A percentile compares a stretch with the other conserved stretches of the same genome.
Conservation (phyloP, 2,329 filamentous ascomycete genomes). For the Pseudopyrenochaeta lycopersici region DNA sequence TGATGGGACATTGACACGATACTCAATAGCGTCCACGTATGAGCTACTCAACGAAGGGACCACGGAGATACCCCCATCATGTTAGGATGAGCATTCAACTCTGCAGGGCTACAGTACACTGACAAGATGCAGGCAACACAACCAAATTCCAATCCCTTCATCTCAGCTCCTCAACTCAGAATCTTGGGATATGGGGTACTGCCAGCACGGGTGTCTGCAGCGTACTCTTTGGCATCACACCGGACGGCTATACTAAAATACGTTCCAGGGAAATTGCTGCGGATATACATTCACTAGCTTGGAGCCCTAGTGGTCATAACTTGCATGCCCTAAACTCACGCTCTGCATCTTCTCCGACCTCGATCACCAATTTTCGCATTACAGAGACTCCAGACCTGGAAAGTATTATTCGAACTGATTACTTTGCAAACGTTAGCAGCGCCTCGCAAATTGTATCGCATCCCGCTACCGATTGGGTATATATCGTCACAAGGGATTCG, state of each 20-base stretch:
- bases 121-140: slow-evolving; percentile 22
- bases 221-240: slow-evolving; percentile 25
- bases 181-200: slow-evolving; percentile 27
- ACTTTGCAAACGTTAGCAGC: slow-evolving; percentile 24
- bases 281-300: slow-evolving; percentile 32
- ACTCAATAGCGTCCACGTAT: slow-evolving; percentile 21
- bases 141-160: slow-evolving; percentile 24
- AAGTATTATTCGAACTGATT: slow-evolving; percentile 19
- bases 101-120: background rate
- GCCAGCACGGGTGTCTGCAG: slow-evolving; percentile 33
- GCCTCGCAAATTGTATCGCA: slow-evolving; percentile 31
- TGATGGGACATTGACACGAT: slow-evolving; percentile 26
- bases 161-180: slow-evolving; percentile 17
- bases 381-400: slow-evolving; percentile 15
- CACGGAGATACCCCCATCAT: slow-evolving; percentile 27
- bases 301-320: slow-evolving; percentile 27
- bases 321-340: slow-evolving; percentile 30
- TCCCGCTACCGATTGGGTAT: slow-evolving; percentile 21
- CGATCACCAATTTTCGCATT: slow-evolving; percentile 33
- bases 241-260: slow-evolving; percentile 20
- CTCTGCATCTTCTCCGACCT: slow-evolving; percentile 12
- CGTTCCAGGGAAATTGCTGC: slow-evolving; percentile 28
- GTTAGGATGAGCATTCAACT: slow-evolving; percentile 12
- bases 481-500: slow-evolving; percentile 26
- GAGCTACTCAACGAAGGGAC: slow-evolving; percentile 27